phyloP scores from a whole-genome alignment of 2,329 filamentous ascomycete genomes.

The Akanthomyces lecanii region DNA sequence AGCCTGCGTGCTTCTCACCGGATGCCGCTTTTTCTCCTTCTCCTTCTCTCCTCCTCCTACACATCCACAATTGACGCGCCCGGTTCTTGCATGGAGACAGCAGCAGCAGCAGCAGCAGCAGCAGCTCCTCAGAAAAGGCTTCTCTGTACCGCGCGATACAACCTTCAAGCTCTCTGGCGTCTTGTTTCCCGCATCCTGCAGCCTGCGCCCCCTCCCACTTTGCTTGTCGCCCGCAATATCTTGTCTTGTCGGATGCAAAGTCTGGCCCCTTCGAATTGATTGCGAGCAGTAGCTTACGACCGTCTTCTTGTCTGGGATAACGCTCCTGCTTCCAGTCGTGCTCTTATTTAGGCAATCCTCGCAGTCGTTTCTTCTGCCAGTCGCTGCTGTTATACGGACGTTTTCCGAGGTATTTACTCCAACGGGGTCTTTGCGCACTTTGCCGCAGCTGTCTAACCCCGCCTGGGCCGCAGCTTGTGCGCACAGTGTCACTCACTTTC shows the following conservation, averaged over 20 bases:
- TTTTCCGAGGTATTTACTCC: neutral
- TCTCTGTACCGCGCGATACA: too few species aligned
- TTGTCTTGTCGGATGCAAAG: neutral
- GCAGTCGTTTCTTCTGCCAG: too few species aligned
- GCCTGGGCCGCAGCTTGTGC: neutral
- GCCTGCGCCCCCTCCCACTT: neutral
- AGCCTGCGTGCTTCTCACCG: slow-evolving; percentile 10
- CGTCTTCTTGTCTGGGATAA: too few species aligned
- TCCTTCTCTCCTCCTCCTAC: neutral
- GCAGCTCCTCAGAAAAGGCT: neutral
- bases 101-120: too few species aligned
- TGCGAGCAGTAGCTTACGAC: neutral
- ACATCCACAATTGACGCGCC: slow-evolving; percentile 2
- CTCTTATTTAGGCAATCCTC: too few species aligned
- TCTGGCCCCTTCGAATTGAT: neutral
- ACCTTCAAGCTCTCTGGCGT: neutral
- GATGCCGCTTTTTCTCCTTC: neutral
- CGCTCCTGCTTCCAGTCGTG: too few species aligned
- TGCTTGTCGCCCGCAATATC: too few species aligned
- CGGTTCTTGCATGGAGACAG: neutral
- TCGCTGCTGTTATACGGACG: too few species aligned
- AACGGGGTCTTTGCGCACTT: neutral
- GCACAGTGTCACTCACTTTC: neutral
- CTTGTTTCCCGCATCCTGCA: neutral
- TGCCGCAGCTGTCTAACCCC: neutral